phyloP scores from a whole-genome alignment of 164 flowering plant species.

The Vitis amurensis region DNA sequence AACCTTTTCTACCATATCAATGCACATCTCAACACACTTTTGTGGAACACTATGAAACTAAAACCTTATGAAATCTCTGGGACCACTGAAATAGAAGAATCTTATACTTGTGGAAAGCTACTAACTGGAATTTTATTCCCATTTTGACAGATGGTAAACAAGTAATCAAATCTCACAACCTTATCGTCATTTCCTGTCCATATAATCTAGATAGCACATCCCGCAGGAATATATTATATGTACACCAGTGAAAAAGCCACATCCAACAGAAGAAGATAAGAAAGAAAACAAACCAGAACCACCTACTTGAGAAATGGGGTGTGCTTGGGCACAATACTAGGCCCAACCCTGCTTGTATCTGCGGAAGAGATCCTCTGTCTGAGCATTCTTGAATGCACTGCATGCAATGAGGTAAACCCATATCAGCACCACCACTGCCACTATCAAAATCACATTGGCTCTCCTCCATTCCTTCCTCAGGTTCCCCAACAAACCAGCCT shows the following conservation, averaged over 20 bases:
- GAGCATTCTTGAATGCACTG: constrained; percentile 86
- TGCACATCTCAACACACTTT: background rate
- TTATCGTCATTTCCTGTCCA: background rate
- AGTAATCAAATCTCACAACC: background rate
- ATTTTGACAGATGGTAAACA: background rate
- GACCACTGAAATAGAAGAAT: constrained; percentile 3
- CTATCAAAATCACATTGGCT: constrained; percentile 65
- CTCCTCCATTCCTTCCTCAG: constrained; percentile 87
- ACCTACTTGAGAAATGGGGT: background rate
- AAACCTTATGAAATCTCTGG: background rate
- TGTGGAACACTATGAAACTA: background rate
- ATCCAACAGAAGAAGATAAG: background rate
- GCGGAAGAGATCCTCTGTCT: constrained; percentile 73
- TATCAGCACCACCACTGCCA: constrained; percentile 67
- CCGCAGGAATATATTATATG: background rate
- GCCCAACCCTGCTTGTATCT: constrained; percentile 73
- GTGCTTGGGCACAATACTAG: constrained; percentile 12
- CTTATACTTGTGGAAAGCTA: background rate
- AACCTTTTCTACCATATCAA: background rate
- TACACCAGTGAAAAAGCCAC: constrained; percentile 1
- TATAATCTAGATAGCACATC: constrained; percentile 1
- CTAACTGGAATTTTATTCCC: background rate
- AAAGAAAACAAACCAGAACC: background rate
- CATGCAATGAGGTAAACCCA: constrained; percentile 85
- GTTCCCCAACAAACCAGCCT: constrained; percentile 84